Evolutionary conservation across 768 basidiomycete species (phyloP).

Genomic region (Mycena epipterygia): DNA sequence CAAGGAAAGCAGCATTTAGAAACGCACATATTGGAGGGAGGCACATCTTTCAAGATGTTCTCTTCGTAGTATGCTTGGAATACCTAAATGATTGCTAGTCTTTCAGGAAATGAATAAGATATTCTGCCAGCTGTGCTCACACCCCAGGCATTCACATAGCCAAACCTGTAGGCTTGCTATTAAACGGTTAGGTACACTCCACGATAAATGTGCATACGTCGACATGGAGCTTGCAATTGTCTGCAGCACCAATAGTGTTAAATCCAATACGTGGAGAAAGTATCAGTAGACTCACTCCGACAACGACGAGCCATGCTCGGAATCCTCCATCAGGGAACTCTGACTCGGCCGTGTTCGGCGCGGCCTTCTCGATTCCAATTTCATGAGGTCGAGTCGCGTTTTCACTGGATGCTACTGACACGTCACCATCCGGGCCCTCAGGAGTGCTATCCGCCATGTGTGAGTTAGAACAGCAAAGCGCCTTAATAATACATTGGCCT

Average conservation of each 20-base stretch:
- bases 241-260: background rate
- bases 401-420: too few species aligned
- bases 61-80: constrained; percentile 39
- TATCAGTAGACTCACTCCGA: constrained; percentile 44
- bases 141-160: constrained; percentile 65
- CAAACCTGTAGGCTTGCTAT: constrained; percentile 46
- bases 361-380: background rate
- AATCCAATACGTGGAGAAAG: background rate
- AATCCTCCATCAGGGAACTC: constrained; percentile 56
- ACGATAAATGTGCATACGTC: constrained; percentile 7
- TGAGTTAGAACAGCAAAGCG: too few species aligned
- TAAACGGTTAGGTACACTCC: background rate
- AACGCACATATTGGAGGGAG: constrained; percentile 36
- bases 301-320: constrained; percentile 54
- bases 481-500: too few species aligned
- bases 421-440: too few species aligned
- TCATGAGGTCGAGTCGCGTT: too few species aligned
- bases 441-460: too few species aligned
- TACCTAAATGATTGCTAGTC: constrained; percentile 17
- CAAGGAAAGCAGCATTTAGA: background rate
- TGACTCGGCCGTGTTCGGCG: background rate
- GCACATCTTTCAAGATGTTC: constrained; percentile 24
- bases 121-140: constrained; percentile 4
- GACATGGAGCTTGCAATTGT: constrained; percentile 9
- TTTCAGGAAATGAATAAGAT: background rate